phyloP scores from a whole-genome alignment of 306 rosid genomes.

The Dalbergia cultrata region DNA sequence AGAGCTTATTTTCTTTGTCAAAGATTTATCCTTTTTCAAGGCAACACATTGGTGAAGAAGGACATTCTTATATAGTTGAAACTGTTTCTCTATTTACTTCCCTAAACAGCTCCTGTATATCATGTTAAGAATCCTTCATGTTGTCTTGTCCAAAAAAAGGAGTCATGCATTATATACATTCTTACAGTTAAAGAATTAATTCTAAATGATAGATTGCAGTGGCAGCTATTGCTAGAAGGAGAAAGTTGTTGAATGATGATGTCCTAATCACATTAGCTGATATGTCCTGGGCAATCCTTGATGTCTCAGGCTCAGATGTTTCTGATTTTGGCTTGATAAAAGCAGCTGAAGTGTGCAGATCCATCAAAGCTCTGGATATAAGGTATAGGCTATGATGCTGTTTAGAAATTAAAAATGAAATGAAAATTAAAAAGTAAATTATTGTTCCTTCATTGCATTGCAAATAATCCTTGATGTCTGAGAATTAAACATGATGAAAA shows the following conservation, averaged over 20 bases:
- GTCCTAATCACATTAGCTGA: conserved; percentile 78
- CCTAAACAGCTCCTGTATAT: conserved; percentile 1
- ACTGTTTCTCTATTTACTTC: conserved; percentile 18
- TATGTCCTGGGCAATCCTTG: conserved; percentile 82
- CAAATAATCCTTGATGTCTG: not conserved
- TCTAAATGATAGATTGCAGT: conserved; percentile 63
- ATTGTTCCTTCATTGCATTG: conserved; percentile 24
- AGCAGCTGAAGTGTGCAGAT: conserved; percentile 70
- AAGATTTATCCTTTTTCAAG: conserved; percentile 21
- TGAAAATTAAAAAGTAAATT: not conserved
- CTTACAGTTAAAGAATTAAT: conserved; percentile 32
- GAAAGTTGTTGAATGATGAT: conserved; percentile 78
- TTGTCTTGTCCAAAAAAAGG: not conserved
- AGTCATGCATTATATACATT: conserved; percentile 1
- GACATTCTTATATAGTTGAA: conserved; percentile 24
- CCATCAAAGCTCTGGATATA: conserved; percentile 80
- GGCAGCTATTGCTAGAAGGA: conserved; percentile 80
- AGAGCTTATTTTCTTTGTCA: conserved; percentile 3
- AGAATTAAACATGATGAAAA: conserved; percentile 1
- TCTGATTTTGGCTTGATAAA: conserved; percentile 77
- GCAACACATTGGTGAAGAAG: conserved; percentile 3
- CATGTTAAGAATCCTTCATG: conserved; percentile 4
- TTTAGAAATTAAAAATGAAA: not conserved
- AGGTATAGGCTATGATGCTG: conserved; percentile 57
- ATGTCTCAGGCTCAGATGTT: conserved; percentile 87